These are phyloP conservation scores for Aspergillus glaucus DNA, from an alignment of 2,329 filamentous ascomycete genomes.

Conservation along the genomic window DNA sequence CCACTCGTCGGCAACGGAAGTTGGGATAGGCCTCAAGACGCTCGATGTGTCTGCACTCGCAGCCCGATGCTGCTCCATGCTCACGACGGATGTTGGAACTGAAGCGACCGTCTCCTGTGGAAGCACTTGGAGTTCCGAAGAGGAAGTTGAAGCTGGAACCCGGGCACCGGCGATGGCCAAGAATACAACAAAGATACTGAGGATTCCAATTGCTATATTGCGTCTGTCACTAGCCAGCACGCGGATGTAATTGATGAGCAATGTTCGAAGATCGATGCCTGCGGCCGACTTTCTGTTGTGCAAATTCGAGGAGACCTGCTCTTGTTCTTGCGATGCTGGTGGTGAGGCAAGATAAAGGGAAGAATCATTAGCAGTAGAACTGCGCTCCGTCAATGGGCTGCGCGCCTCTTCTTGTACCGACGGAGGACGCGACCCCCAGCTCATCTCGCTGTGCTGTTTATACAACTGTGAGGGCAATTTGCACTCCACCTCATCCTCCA, in stretches of 20 bases:
- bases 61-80: neutral
- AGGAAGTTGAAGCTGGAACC: neutral
- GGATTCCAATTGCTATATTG: slow-evolving; percentile 46
- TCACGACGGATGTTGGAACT: neutral
- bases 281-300: slow-evolving; percentile 6
- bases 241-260: slow-evolving; percentile 50
- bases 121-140: slow-evolving; percentile 10
- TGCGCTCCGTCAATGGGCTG: neutral
- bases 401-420: neutral
- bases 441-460: slow-evolving; percentile 10
- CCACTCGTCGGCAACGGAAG: neutral
- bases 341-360: neutral
- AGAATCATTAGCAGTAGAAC: neutral
- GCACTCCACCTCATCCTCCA: slow-evolving; percentile 35
- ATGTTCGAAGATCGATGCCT: slow-evolving; percentile 47
- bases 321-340: slow-evolving; percentile 4
- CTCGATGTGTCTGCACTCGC: neutral
- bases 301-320: neutral
- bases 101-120: slow-evolving; percentile 9
- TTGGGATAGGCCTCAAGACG: neutral
- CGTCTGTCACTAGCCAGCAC: slow-evolving; percentile 48
- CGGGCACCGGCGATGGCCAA: slow-evolving; percentile 23
- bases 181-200: slow-evolving; percentile 40
- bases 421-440: slow-evolving; percentile 2
- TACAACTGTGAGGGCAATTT: slow-evolving; percentile 4